phyloP scores from a whole-genome alignment of 2,329 filamentous ascomycete species.

The Pezicula radicicola region DNA sequence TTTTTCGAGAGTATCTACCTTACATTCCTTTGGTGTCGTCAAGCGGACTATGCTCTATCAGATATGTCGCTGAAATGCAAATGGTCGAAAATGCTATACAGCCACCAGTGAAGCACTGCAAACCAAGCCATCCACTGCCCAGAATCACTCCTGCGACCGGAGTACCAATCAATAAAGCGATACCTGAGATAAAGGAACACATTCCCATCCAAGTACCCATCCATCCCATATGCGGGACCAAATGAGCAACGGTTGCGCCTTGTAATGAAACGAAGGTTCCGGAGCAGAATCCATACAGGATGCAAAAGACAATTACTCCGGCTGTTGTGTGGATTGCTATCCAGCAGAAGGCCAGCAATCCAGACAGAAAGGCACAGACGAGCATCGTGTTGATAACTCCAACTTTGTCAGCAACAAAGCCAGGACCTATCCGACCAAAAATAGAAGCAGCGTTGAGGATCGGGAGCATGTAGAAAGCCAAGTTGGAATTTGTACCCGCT shows the following conservation, averaged over 20 bases:
- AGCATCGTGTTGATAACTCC: constrained; percentile 45
- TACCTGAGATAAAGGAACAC: neutral
- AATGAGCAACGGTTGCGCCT: neutral
- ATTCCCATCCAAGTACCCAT: constrained; percentile 8
- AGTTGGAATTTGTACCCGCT: constrained; percentile 39
- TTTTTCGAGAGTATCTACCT: neutral
- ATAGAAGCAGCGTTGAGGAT: constrained; percentile 48
- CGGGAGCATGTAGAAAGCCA: constrained; percentile 48
- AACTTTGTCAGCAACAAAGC: constrained; percentile 45
- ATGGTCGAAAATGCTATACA: neutral
- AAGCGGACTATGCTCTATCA: neutral
- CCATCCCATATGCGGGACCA: constrained; percentile 1
- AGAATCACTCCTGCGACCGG: constrained; percentile 6
- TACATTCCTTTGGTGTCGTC: neutral
- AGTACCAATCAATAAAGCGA: constrained; percentile 1
- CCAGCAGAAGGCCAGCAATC: constrained; percentile 32
- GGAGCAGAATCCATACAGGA: constrained; percentile 60
- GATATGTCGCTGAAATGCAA: neutral
- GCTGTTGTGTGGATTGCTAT: constrained; percentile 34
- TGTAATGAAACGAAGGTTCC: constrained; percentile 38
- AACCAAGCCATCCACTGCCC: neutral
- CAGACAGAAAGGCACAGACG: constrained; percentile 12
- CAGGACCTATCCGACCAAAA: constrained; percentile 50
- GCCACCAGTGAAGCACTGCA: neutral
- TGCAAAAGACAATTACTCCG: constrained; percentile 59